Conservation (phyloP, 176 grass and related monocot species). For the Aegilops umbellulata region DNA sequence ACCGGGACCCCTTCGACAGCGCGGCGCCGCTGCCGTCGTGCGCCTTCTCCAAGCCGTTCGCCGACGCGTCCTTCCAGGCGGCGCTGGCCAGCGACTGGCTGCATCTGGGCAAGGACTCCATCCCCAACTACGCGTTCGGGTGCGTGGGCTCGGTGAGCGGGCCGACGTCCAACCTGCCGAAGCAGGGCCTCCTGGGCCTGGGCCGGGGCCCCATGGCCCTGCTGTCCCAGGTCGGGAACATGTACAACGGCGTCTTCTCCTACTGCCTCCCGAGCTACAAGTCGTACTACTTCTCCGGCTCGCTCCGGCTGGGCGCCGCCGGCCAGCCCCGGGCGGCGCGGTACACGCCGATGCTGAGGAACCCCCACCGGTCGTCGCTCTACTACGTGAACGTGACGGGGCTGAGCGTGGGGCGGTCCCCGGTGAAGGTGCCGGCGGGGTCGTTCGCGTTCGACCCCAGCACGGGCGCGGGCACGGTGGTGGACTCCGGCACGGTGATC, state of each 20-base stretch:
- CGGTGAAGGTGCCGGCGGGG: constrained; percentile 45
- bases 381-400: constrained; percentile 94
- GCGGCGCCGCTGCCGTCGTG: constrained; percentile 42
- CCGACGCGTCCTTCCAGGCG: constrained; percentile 72
- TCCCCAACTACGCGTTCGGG: constrained; percentile 65
- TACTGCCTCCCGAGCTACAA: constrained; percentile 94
- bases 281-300: constrained; percentile 95
- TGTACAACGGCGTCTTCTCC: constrained; percentile 84
- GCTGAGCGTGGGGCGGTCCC: constrained; percentile 56
- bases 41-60: constrained; percentile 65
- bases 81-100: constrained; percentile 70
- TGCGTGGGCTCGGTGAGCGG: constrained; percentile 70
- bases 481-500: constrained; percentile 94
- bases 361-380: constrained; percentile 77
- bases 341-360: constrained; percentile 80
- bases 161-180: constrained; percentile 61
- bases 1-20: constrained; percentile 20
- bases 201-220: constrained; percentile 76
- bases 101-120: constrained; percentile 50
- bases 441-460: constrained; percentile 72
- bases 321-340: constrained; percentile 55
- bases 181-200: constrained; percentile 72
- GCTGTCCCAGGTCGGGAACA: constrained; percentile 52
- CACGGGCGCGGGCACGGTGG: constrained; percentile 76
- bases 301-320: constrained; percentile 66